Evolutionary conservation across 306 rosid species (phyloP), one percentile per base, ranked within the genome.

Genomic region (Parietaria judaica): DNA sequence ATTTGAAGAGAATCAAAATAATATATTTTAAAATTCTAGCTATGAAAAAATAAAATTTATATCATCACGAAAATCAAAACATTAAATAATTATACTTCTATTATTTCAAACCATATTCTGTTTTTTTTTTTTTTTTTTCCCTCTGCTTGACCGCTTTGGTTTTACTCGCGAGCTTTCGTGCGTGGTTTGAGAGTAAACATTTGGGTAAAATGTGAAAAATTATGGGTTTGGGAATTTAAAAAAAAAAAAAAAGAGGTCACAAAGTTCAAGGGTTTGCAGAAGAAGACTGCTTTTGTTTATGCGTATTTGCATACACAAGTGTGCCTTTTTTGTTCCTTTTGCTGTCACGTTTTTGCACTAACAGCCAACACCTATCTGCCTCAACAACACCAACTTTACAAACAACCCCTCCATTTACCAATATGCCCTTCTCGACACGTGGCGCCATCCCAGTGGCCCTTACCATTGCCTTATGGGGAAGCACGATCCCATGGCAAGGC

Each of bases 351-450:
- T 9, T 62, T 23, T 13, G 6, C 58, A 51, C 8, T 38, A 51
- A 51, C 36, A n/a, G 7, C 51, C 44, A 52, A 63, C 57, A 13
- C 14, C 56, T 63, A 7, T 8, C 45, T 63, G 36, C 59, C 52
- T 0, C 49, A 51, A 50, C 14, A 3, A 63, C 47, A 44, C 8
- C 53, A 44, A 3, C 53, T 49, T 49, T 49, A 41, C 53, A 7
- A 11, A 8, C 37, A 17, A 5, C 37, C 6, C 6, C 60, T 17
- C 51, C 38, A 0, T 49, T 15, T 64, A 64, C 68, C 68, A 52
- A 64, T 52, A 52, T 36, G 38, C 68, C 68, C 51, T 38, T 53
- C 5, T 51, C 36, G n/a, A 53, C 68, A 51, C 68, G 43, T 64
- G 68, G 57, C 37, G 35, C 11, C 34, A 36, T 6, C 1, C 44